phyloP scores from a whole-genome alignment of 495 filamentous ascomycete genomes.

The Aspergillus cristatus region DNA sequence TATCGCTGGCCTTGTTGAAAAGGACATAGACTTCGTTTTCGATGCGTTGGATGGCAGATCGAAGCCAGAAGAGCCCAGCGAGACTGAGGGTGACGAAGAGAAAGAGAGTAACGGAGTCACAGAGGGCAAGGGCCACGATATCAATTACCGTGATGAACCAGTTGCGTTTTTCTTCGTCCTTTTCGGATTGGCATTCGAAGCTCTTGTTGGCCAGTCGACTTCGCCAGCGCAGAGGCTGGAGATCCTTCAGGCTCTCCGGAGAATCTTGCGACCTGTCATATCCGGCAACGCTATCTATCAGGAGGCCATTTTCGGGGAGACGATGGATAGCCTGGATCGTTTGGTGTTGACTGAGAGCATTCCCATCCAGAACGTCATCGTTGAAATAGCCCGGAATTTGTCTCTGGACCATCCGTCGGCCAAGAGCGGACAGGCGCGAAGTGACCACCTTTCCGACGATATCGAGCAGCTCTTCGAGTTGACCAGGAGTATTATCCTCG shows the following conservation, averaged over 20 bases:
- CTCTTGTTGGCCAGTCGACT: slow-evolving; percentile 71
- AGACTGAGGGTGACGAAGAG: slow-evolving; percentile 29
- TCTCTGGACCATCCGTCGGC: slow-evolving; percentile 88
- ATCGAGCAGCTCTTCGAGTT: slow-evolving; percentile 98
- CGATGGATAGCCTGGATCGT: slow-evolving; percentile 91
- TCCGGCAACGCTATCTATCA: slow-evolving; percentile 94
- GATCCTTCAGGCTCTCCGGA: slow-evolving; percentile 84
- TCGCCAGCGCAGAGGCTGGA: slow-evolving; percentile 74
- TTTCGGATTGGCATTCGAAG: slow-evolving; percentile 93
- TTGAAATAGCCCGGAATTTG: slow-evolving; percentile 83
- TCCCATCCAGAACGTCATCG: slow-evolving; percentile 83
- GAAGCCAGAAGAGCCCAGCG: slow-evolving; percentile 14
- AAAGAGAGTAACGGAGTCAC: slow-evolving; percentile 29
- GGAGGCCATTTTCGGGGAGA: slow-evolving; percentile 91
- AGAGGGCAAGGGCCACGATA: slow-evolving; percentile 56
- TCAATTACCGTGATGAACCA: slow-evolving; percentile 96
- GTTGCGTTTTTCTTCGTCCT: slow-evolving; percentile 99
- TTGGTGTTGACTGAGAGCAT: slow-evolving; percentile 83
- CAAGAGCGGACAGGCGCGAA: slow-evolving; percentile 54
- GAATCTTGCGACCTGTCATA: slow-evolving; percentile 90
- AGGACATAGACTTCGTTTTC: slow-evolving; percentile 95
- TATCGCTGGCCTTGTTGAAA: slow-evolving; percentile 93
- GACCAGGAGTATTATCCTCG: slow-evolving; percentile 88
- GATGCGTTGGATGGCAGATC: slow-evolving; percentile 85
- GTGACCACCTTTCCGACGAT: slow-evolving; percentile 79